Base-by-base conservation (phyloP, 305 asterid species). In the Solanum hybrid region DNA sequence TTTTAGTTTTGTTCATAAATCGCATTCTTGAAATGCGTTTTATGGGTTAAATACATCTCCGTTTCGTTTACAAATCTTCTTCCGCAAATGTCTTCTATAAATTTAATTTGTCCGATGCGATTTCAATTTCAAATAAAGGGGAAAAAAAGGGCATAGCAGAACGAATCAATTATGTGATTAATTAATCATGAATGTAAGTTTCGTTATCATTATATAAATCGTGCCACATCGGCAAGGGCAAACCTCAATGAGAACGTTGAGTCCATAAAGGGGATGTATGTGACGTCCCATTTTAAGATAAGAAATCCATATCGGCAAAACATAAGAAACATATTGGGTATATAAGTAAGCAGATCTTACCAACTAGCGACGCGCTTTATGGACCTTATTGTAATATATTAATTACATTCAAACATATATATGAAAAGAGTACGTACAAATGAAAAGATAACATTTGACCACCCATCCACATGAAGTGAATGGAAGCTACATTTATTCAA, bases 281-380 rank as follows among this genome's bases (percentile, higher is more conserved):
- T 40, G 51, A 40, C 16, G 16, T 11, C 5, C 16, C 64, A 51
- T 51, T 3, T 51, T 51, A 51, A 51, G 4, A 51, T 51, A 51
- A 51, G 64, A 51, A 14, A 0, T 51, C 1, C 22, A 14, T 6
- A 51, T 14, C 64, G 9, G 0, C 4, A 51, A 51, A 14, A 51
- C 0, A 51, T 16, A 5, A 0, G 0, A 51, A 6, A 51, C 8
- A 51, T 51, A 0, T 51, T 51, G 4, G 0, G 3, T 16, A 51
- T 51, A 51, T 51, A 51, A 16, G 22, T 51, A 14, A 51, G 8
- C 9, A 51, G 8, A 5, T 51, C 22, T 16, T 42, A 42, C 6
- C 18, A 4, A 42, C 57, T 42, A 12, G 6, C 18, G 0, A 42
- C 57, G 6, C 6, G 18, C 0, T 42, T 42, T 40, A 39, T 40